Percentiles rank a stretch among this genome's conserved stretches.
Evolutionary conservation across 192 early-diverging fungal species (phyloP).

Genomic region (Coemansia sp.): DNA sequence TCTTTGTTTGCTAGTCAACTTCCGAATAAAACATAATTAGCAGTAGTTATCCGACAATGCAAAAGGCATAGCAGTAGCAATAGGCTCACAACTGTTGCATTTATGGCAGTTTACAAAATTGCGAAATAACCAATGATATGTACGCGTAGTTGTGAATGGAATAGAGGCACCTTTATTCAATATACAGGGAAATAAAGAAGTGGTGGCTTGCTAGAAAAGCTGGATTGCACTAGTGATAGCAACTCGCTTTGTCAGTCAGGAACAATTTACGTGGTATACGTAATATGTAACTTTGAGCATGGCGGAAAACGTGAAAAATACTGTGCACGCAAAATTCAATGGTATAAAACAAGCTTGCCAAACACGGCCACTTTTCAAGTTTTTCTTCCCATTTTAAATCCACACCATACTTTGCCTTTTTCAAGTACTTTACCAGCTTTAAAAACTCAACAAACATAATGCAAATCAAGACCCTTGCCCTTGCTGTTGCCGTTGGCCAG

Average conservation of each 20-base stretch:
- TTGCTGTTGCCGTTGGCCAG: slow-evolving; percentile 51
- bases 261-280: neutral
- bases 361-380: slow-evolving; percentile 1
- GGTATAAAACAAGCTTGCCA: neutral
- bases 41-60: neutral
- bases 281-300: neutral
- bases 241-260: neutral
- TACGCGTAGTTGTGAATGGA: neutral
- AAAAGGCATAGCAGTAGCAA: neutral
- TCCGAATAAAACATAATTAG: neutral
- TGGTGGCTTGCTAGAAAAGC: neutral
- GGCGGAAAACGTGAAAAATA: neutral
- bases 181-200: neutral
- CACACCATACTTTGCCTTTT: neutral
- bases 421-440: neutral
- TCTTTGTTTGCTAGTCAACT: neutral
- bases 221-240: neutral
- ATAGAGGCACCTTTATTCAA: slow-evolving; percentile 7
- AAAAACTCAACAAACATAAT: slow-evolving; percentile 16
- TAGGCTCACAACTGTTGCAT: neutral
- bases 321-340: neutral
- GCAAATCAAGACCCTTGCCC: slow-evolving; percentile 53
- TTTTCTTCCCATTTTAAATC: neutral
- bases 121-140: neutral
- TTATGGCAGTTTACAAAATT: slow-evolving; percentile 6